A percentile compares a stretch with the other conserved stretches of the same genome.
These are phyloP conservation scores for Hirschfeldia incana DNA, from an alignment of 345 rosid species.

Conservation along the genomic window DNA sequence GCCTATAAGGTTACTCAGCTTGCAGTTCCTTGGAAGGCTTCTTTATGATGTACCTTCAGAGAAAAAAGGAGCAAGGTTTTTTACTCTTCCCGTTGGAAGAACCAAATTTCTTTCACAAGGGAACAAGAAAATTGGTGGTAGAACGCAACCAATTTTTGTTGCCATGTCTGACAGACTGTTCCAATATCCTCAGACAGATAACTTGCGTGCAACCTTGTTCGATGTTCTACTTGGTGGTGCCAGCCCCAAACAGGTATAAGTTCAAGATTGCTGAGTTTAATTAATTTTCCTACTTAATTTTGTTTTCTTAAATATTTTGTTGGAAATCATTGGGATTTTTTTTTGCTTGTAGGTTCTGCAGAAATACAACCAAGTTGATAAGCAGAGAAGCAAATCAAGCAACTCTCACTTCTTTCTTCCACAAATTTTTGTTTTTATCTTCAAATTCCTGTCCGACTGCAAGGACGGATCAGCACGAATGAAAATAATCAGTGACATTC, in stretches of 20 bases:
- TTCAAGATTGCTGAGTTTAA: slow-evolving; percentile 6
- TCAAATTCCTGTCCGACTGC: slow-evolving; percentile 71
- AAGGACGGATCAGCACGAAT: slow-evolving; percentile 63
- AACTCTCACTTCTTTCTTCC: slow-evolving; percentile 80
- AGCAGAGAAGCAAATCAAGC: slow-evolving; percentile 60
- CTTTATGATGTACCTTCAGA: slow-evolving; percentile 83
- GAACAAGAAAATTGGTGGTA: slow-evolving; percentile 55
- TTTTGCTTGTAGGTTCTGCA: slow-evolving; percentile 66
- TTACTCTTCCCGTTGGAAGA: slow-evolving; percentile 78
- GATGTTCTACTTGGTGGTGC: slow-evolving; percentile 99
- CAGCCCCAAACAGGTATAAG: slow-evolving; percentile 89
- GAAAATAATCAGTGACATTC: slow-evolving; percentile 71
- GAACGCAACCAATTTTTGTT: slow-evolving; percentile 67
- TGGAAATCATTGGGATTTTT: slow-evolving; percentile 1
- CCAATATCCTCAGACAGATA: slow-evolving; percentile 78
- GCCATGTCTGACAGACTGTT: slow-evolving; percentile 78
- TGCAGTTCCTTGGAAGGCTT: slow-evolving; percentile 92
- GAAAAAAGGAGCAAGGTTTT: slow-evolving; percentile 83
- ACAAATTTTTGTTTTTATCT: slow-evolving; percentile 69
- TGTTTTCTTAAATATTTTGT: slow-evolving; percentile 17
- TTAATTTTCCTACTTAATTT: neutral
- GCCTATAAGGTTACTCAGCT: slow-evolving; percentile 87
- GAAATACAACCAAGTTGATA: slow-evolving; percentile 64
- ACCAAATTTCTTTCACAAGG: slow-evolving; percentile 61
- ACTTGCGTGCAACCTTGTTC: slow-evolving; percentile 84